Percentiles rank a stretch among this genome's conserved stretches.
These are phyloP conservation scores for cucumber (Cucumis sativus) DNA, from an alignment of 306 rosid species.

Conservation along the genomic window DNA sequence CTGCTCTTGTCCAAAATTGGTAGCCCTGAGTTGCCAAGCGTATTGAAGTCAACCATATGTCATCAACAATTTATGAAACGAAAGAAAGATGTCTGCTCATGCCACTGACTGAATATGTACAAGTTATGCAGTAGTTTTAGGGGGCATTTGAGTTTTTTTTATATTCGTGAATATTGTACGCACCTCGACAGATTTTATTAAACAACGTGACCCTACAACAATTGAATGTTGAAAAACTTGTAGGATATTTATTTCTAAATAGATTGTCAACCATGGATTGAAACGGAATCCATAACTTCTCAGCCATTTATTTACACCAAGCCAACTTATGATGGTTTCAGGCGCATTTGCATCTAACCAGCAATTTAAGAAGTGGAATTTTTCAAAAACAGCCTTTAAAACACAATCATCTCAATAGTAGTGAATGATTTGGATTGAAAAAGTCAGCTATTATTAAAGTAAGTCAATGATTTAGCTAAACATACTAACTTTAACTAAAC, in stretches of 20 bases:
- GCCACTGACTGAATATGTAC: not conserved
- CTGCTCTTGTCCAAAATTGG: conserved; percentile 75
- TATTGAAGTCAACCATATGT: not conserved
- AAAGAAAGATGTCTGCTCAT: not conserved
- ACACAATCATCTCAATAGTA: not conserved
- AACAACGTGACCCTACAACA: no score
- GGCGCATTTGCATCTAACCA: not conserved
- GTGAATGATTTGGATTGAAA: not conserved
- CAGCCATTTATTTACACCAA: no score
- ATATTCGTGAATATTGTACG: no score
- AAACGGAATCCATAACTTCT: no score
- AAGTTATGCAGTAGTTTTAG: not conserved
- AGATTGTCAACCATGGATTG: no score
- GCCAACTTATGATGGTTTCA: no score
- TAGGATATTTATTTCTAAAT: no score
- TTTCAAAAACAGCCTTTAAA: not conserved
- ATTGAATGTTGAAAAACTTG: no score
- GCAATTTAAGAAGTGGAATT: not conserved
- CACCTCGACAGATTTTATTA: no score
- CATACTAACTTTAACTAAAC: not conserved
- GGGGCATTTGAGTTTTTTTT: no score
- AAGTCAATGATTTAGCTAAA: not conserved
- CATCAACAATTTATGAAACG: not conserved
- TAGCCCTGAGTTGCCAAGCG: conserved; percentile 36
- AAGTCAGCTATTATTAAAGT: not conserved